Evolutionary conservation across 1,284 basidiomycete species (phyloP).

Genomic region (Leucoagaricus sp.): DNA sequence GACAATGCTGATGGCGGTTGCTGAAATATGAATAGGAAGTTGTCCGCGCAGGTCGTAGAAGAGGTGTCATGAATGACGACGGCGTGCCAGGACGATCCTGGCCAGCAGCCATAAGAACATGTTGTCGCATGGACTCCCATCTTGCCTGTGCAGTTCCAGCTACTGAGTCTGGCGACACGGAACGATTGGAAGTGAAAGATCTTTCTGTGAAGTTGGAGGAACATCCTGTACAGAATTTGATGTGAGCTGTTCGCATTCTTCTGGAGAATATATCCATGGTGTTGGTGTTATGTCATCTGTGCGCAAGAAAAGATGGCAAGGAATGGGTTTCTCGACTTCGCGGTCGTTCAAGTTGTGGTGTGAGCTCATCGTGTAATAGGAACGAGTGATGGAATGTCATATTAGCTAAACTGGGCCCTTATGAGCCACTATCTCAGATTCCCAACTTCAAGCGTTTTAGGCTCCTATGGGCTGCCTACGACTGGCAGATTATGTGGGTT

Average conservation of each 20-base stretch:
- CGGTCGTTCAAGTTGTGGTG: background rate
- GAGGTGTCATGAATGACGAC: too few relatives aligned
- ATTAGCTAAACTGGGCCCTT: too few relatives aligned
- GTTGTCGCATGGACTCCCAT: constrained; percentile 55
- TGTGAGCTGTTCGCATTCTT: background rate
- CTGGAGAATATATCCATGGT: background rate
- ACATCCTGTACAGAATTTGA: background rate
- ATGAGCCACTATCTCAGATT: too few relatives aligned
- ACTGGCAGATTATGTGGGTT: too few relatives aligned
- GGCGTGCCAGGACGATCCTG: constrained; percentile 23
- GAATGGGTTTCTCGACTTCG: background rate
- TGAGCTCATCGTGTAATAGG: background rate
- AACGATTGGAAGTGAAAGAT: background rate
- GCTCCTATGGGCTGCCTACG: too few relatives aligned
- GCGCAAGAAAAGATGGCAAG: background rate
- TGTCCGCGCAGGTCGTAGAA: constrained; percentile 6
- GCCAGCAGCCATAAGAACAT: constrained; percentile 43
- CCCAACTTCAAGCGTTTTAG: too few relatives aligned
- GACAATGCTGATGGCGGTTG: background rate
- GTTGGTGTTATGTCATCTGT: too few relatives aligned
- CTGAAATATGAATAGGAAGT: background rate
- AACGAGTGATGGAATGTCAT: too few relatives aligned
- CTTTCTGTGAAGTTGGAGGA: background rate
- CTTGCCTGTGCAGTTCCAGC: constrained; percentile 18
- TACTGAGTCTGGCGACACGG: background rate